Percentiles rank a stretch among this genome's conserved stretches.
These are phyloP conservation scores for Cotoneaster glaucophyllus DNA, from an alignment of 306 rosid species.

Conservation along the genomic window DNA sequence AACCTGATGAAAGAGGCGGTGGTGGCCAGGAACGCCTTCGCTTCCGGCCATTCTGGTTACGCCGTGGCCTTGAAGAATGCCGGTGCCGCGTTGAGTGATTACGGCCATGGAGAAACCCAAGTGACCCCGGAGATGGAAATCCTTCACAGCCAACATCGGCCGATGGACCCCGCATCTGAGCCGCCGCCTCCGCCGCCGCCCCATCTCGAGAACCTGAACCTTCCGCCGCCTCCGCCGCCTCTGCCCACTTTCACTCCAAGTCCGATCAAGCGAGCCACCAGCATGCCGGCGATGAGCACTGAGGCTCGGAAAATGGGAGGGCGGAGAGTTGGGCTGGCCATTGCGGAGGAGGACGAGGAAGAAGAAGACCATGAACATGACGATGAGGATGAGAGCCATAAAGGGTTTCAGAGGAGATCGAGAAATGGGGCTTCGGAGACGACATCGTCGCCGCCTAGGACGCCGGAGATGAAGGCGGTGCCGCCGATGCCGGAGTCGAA, in stretches of 20 bases:
- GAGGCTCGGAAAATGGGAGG: constrained; percentile 20
- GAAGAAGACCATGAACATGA: constrained; percentile 5
- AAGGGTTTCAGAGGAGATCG: constrained; percentile 17
- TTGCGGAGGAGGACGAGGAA: constrained; percentile 45
- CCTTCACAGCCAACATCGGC: constrained; percentile 15
- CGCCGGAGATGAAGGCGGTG: constrained; percentile 38
- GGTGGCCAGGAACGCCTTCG: constrained; percentile 70
- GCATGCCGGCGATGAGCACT: constrained; percentile 47
- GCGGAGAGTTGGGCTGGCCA: constrained; percentile 20
- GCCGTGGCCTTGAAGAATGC: constrained; percentile 60
- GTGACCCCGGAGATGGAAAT: constrained; percentile 16
- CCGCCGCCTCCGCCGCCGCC: constrained; percentile 61
- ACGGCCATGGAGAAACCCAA: constrained; percentile 66
- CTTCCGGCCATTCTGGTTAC: constrained; percentile 78
- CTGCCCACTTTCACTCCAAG: constrained; percentile 59
- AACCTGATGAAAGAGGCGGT: constrained; percentile 68
- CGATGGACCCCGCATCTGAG: constrained; percentile 17
- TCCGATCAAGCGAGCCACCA: constrained; percentile 45
- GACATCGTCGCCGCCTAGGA: constrained; percentile 23
- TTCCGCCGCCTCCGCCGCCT: constrained; percentile 70
- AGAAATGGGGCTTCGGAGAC: constrained; percentile 11
- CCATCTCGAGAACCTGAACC: constrained; percentile 29
- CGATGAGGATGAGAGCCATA: constrained; percentile 8
- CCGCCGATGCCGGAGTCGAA: constrained; percentile 64
- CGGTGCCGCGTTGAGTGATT: constrained; percentile 83